Evolutionary conservation across 1,139 yeast genomes (phyloP), one percentile per base, ranked within the genome.

Genomic region (Taphrina pruni): DNA sequence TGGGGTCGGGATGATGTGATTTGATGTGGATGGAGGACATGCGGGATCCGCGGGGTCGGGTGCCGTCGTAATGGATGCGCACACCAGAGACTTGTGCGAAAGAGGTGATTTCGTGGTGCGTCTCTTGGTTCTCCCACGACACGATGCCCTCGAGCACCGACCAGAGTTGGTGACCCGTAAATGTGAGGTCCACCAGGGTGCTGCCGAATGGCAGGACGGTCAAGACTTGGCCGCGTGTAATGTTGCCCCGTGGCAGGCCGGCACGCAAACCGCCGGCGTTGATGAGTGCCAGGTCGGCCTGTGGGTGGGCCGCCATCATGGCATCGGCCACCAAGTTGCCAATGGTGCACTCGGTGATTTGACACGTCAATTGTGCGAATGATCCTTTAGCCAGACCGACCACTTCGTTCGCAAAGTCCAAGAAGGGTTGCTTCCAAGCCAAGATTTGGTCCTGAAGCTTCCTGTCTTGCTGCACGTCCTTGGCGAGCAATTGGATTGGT

Each of bases 181-280:
- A 39, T 32, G 46, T 26, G 11, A 65, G 14, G 36, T 65, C 69
- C 14, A 65, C 69, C 26, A 65, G 45, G 6, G 65, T 51, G 51
- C 62, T 55, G 7, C 64, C 65, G 50, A 65, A 65, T 11, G 69
- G 69, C 38, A 65, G 38, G 20, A 58, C 69, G n/a, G 54, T 57
- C 45, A 65, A 26, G 52, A 65, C 60, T 51, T 57, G 57, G 26
- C 69, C 69, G 5, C 64, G 54, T 3, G 69, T 65, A 20, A 65
- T 65, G 51, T 65, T 65, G 58, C 69, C 69, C 11, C 36, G 38
- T 4, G 36, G 36, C 12, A 65, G 50, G 21, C 65, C 64, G 8
- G 69, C 69, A 6, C 69, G 48, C 17, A 65, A 38, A 11, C 69
- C 69, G 38, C 69, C 69, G n/a, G 69, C 64, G 50, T 65, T 65